Evolutionary conservation across 2,329 filamentous ascomycete species (phyloP), one percentile per base, ranked within the genome.

Genomic region (Colletotrichum tofieldiae): DNA sequence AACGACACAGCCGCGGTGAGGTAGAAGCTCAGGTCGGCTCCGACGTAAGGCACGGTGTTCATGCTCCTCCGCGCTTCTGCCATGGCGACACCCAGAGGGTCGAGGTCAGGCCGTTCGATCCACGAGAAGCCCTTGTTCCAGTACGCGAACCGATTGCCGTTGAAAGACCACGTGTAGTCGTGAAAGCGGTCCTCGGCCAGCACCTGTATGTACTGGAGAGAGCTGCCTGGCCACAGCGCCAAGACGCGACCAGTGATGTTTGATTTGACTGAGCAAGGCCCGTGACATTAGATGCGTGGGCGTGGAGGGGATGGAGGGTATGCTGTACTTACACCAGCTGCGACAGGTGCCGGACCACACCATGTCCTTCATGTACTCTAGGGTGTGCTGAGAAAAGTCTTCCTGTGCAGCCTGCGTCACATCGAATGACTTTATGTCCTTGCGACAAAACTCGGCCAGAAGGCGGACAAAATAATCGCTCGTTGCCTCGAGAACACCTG

Each of bases 171-270:
- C 5, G 76, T 67, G 29, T 76, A 78, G 41, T 78, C 77, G 56
- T 78, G 76, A 74, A 74, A 78, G 29, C 77, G 63, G 37, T 77
- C 72, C 35, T 76, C 76, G 8, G 75, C 75, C 23, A 87, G 73
- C 6, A 81, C 81, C 67, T 87, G 83, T 60, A 86, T 83, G 71
- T 84, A 86, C 74, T 87, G 85, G 14, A 87, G 78, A 2, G 82
- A 82, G n/a, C 78, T 81, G n/a, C 84, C 84, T 12, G 82, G 80
- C 75, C 82, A 85, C 20, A 82, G 75, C 7, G 82, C 83, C 7
- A 82, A 81, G 49, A 86, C 81, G 59, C 82, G 77, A 47, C 83
- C 84, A 37, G 78, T 77, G 35, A n/a, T 39, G 32, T 80, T 79
- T 65, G 66, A 58, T 23, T 76, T 76, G 60, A 75, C 74, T 77